Base-by-base conservation (phyloP, 345 rosid genomes). In the Pugionium dolabratum region DNA sequence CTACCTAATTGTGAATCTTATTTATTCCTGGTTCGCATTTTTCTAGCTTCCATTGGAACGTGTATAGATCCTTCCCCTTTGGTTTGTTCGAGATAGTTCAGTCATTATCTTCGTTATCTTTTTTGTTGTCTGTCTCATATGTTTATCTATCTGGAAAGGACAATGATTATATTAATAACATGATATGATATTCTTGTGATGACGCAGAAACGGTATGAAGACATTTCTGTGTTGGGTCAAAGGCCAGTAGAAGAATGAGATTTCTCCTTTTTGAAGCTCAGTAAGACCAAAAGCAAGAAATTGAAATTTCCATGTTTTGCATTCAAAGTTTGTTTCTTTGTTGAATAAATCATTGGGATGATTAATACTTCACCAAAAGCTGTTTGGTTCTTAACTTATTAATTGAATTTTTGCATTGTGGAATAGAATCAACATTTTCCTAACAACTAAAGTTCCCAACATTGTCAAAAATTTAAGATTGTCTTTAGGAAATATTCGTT, bases 211-310 rank as follows among this genome's bases (percentile, higher is more conserved):
- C 89, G 97, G 28, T 90, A 86, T 3, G 89, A 90, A 76, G 95
- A 90, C 69, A 90, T 90, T 42, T 73, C 97, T 40, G 86, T 86
- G 79, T 75, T 90, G 81, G 97, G 97, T 58, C 97, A 90, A 78
- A 86, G 95, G 80, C 95, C 80, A 43, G 35, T 89, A 30, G 97
- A 89, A 74, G 87, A 84, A 76, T 80, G 71, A 80, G 69, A 6
- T 53, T 39, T 48, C 29, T 39, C 10, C 46, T 9, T 66, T 47
- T 66, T 40, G 10, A 60, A 53, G 66, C 47, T 52, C 51, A 0
- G 31, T 18, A 33, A 45, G 62, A 32, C 62, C 29, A 46, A 74
- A 64, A 34, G 43, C 54, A 74, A 67, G 53, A 41, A 67, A 46
- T 67, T 39, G 64, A 46, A 49, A 32, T 54, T 54, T 48, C 58